Base-by-base conservation (phyloP, 73 alveolate species). In the Paramecium tetraurelia region DNA sequence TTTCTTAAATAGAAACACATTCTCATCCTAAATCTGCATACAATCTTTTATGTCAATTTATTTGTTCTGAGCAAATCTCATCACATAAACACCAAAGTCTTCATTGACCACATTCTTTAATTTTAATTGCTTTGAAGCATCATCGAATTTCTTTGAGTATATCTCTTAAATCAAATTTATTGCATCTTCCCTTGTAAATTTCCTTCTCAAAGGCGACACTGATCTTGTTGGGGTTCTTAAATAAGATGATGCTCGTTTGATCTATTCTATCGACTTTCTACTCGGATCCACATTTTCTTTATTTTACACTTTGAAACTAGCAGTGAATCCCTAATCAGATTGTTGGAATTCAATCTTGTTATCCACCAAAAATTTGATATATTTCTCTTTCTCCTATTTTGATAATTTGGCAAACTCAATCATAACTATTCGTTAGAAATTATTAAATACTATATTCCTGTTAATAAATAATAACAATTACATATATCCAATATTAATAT, bases 361-460 rank as follows among this genome's bases (percentile, higher is more conserved):
- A 36, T 72, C 86, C 4, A 72, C 86, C 18, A 72, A 40, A 72
- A 72, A 72, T 72, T 72, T 35, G 12, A 72, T 38, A 72, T 72
- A 72, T 72, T 72, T 72, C 24, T 72, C 86, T 72, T 72, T 72
- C 20, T 72, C 86, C 35, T 72, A 16, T 40, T 72, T 36, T 9
- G 86, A 40, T 72, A 72, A 72, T 72, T 72, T 72, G 5, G 86
- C 40, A 72, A 72, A 72, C 57, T 72, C 86, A 7, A 72, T 72
- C 86, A 72, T 72, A 72, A 63, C 84, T 72, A 72, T 72, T 72
- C 86, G 86, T 72, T 72, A 72, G 40, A 29, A 63, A 63, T 31
- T 63, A 63, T 53, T 53, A 53, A 53, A 53, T 53, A 53, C 69
- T 53, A 53, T 53, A 53, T 18, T 53, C 69, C 22, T 53, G 31